Percentiles rank a stretch among this genome's conserved stretches.
Conservation (phyloP, 2,329 filamentous ascomycete species). For the Epichloe bromicola region DNA sequence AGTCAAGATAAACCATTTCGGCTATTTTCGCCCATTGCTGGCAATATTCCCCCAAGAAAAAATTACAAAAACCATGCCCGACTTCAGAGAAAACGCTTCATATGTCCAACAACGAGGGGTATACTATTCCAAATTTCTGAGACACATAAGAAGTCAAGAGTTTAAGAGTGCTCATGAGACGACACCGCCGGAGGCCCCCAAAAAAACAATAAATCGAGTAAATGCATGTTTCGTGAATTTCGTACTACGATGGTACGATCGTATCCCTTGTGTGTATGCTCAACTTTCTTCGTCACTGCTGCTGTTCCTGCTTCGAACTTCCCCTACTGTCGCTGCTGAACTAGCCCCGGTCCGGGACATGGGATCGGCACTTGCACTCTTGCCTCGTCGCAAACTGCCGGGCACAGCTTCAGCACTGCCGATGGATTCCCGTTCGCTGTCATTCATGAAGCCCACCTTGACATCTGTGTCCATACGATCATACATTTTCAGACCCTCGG, state of each 20-base stretch:
- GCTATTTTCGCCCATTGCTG: background rate
- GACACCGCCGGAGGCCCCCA: background rate
- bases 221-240: background rate
- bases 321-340: constrained; percentile 29
- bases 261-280: background rate
- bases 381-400: constrained; percentile 19
- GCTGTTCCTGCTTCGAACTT: constrained; percentile 24
- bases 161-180: too few species aligned
- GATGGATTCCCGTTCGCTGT: constrained; percentile 12
- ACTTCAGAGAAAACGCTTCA: background rate
- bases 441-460: background rate
- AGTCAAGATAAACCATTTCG: background rate
- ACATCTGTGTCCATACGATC: constrained; percentile 9
- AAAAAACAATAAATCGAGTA: background rate
- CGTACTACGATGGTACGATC: background rate
- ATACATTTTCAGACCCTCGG: constrained; percentile 15
- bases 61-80: background rate
- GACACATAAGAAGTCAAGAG: accelerated
- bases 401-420: constrained; percentile 21
- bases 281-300: constrained; percentile 12
- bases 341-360: constrained; percentile 18
- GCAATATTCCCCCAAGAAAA: background rate
- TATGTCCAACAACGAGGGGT: background rate
- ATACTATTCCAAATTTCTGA: background rate
- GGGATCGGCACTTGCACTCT: constrained; percentile 18